Evolutionary conservation across 2,329 filamentous ascomycete genomes (phyloP).

Genomic region (Metarhizium brunneum): DNA sequence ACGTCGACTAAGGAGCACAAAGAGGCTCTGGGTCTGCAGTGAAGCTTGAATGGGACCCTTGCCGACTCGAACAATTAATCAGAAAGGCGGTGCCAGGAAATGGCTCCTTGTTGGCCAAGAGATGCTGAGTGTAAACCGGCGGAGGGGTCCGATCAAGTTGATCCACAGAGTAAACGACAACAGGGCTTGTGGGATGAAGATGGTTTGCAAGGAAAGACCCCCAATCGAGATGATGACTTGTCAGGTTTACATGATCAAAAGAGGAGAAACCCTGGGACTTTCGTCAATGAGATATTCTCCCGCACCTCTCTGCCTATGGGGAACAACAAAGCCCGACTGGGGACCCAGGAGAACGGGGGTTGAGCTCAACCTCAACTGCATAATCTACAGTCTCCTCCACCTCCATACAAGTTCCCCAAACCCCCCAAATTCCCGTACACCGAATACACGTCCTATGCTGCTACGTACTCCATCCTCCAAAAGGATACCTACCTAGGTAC

Average conservation of each 20-base stretch:
- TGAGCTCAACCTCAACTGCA: slow-evolving; percentile 1
- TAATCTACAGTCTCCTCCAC: neutral
- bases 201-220: neutral
- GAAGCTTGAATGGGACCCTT: neutral
- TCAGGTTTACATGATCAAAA: neutral
- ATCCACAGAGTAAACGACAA: neutral
- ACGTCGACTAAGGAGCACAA: neutral
- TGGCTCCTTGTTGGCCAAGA: neutral
- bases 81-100: neutral
- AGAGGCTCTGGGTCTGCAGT: neutral
- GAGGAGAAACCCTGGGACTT: neutral
- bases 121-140: neutral
- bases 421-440: neutral
- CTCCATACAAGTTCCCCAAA: neutral
- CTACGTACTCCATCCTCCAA: neutral
- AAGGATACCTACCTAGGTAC: neutral
- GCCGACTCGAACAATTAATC: neutral
- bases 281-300: neutral
- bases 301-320: neutral
- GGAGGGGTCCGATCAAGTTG: neutral
- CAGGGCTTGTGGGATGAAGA: neutral
- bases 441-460: neutral
- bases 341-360: neutral
- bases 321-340: neutral
- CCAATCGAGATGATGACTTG: neutral